Evolutionary conservation across 257 asterid species (phyloP).

Genomic region (Solanum paucissectum): DNA sequence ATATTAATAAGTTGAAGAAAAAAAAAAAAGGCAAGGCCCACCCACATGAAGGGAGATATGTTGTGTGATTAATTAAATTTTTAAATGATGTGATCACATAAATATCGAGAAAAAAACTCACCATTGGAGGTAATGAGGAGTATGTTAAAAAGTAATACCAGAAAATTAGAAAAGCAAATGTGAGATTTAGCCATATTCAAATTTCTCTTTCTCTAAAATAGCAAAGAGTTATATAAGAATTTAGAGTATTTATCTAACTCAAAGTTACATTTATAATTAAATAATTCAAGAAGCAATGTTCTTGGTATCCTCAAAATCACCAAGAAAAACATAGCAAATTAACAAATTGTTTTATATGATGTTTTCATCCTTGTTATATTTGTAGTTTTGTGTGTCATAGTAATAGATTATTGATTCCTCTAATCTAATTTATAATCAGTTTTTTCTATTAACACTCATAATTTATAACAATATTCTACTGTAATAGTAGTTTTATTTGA

Average conservation of each 20-base stretch:
- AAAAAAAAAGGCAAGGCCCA: background rate
- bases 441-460: background rate
- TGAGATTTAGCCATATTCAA: background rate
- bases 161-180: background rate
- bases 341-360: background rate
- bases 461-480: background rate
- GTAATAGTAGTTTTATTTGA: background rate
- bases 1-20: background rate
- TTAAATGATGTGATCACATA: background rate
- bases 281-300: background rate
- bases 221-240: background rate
- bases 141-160: background rate
- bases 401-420: background rate
- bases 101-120: background rate
- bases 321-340: background rate
- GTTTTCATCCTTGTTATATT: background rate
- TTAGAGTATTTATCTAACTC: background rate
- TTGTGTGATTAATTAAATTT: background rate
- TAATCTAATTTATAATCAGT: background rate
- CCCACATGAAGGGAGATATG: background rate
- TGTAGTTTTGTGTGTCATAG: background rate
- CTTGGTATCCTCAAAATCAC: background rate
- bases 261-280: background rate
- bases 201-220: background rate
- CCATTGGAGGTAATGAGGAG: background rate